Evolutionary conservation across 2,329 filamentous ascomycete genomes (phyloP), one percentile per base, ranked within the genome.

Genomic region (Exserohilum turcica): DNA sequence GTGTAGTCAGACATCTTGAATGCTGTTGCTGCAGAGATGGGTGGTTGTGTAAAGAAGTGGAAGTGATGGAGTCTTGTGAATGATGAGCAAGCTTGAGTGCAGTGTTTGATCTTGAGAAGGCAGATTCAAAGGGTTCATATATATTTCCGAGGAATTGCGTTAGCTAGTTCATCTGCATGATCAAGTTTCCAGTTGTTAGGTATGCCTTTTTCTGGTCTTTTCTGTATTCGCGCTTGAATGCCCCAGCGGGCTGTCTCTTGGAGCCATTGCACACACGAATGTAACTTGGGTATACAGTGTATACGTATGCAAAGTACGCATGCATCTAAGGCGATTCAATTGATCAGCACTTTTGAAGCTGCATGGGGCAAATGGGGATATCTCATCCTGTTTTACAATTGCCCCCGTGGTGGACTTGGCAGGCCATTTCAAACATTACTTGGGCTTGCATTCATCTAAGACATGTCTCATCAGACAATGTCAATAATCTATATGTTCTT

Each of bases 1-100:
- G 29, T 40, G 24, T 47, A 52, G 29, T 47, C 36, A 16, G 48
- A 52, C 48, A 47, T 52, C 3, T 3, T 36, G 21, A 18, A 15
- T 24, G 15, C 5, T 6, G 2, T 32, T 18, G 13, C 3, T 21
- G 3, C 5, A 8, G n/a, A 8, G 16, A 28, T n/a, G n/a, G 10
- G n/a, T 10, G 21, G 21, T 5, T 6, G 27, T n/a, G 8, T 15
- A 28, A n/a, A n/a, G n/a, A 28, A 16, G n/a, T 40, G 24, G n/a
- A 27, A 24, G 21, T 28, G n/a, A n/a, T 2, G n/a, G 21, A 9
- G 9, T 5, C 5, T 28, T 27, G n/a, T 40, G n/a, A 8, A 40
- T 40, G 24, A 40, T 15, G 38, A 18, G n/a, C n/a, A 18, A 9
- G 38, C 38, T 29, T 29, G 15, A 29, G 24, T 28, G 5, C 27